These are phyloP conservation scores for Tylopilus plumbeoviolaceoides DNA, from an alignment of 768 basidiomycete genomes.

Conservation along the genomic window DNA sequence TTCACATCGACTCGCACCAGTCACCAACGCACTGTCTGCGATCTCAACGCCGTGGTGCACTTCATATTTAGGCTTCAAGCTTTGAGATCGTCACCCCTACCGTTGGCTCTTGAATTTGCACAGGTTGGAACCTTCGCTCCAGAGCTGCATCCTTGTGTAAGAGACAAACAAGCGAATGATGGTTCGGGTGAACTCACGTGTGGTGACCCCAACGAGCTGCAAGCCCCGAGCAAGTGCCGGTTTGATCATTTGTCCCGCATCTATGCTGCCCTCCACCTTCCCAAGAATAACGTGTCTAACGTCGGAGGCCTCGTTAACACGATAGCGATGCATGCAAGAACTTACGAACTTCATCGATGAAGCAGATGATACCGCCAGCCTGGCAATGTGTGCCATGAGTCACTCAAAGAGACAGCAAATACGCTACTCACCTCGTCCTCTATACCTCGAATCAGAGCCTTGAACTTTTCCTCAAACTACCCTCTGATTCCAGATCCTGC, in stretches of 20 bases:
- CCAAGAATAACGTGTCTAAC: slow-evolving; percentile 83
- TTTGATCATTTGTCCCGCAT: slow-evolving; percentile 92
- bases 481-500: too few species aligned
- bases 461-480: too few species aligned
- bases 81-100: slow-evolving; percentile 84
- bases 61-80: slow-evolving; percentile 80
- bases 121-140: slow-evolving; percentile 87
- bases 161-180: not conserved
- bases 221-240: slow-evolving; percentile 85
- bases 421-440: slow-evolving; percentile 62
- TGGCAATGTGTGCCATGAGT: slow-evolving; percentile 23
- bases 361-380: too few species aligned
- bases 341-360: slow-evolving; percentile 93
- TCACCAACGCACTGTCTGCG: slow-evolving; percentile 83
- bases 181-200: slow-evolving; percentile 47
- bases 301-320: not conserved
- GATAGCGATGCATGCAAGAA: slow-evolving; percentile 15
- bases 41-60: slow-evolving; percentile 94
- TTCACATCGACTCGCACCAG: slow-evolving; percentile 41
- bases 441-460: too few species aligned
- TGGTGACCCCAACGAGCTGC: slow-evolving; percentile 88
- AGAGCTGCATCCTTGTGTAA: slow-evolving; percentile 76
- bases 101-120: slow-evolving; percentile 83
- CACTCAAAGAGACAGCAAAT: slow-evolving; percentile 26
- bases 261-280: slow-evolving; percentile 88